phyloP scores from a whole-genome alignment of 2,329 filamentous ascomycete species.

The Apiospora sp. region DNA sequence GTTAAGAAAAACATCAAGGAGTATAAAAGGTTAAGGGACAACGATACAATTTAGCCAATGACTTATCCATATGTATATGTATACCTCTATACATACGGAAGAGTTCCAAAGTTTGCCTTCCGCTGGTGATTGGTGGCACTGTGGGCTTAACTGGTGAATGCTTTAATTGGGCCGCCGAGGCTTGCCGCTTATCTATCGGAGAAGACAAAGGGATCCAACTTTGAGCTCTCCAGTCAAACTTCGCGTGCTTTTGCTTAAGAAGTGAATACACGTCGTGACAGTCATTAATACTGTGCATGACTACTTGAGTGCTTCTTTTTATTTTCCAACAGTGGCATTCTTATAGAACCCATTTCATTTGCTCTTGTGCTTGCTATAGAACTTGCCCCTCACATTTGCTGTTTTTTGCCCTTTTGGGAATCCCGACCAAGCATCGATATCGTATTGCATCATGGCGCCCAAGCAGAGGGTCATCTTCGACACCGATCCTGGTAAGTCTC shows the following conservation, averaged over 20 bases:
- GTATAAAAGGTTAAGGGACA: not conserved
- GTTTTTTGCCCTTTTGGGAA: conserved; percentile 27
- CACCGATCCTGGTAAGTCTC: conserved; percentile 79
- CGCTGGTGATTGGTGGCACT: not conserved
- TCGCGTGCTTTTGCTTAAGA: not conserved
- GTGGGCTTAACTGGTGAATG: not conserved
- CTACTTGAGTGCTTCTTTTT: not conserved
- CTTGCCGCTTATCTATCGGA: conserved; percentile 14
- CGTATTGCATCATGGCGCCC: conserved; percentile 61
- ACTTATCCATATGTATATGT: not conserved
- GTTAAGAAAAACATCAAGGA: not conserved
- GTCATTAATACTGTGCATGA: not conserved
- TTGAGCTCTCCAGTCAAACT: not conserved
- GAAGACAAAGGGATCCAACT: not conserved
- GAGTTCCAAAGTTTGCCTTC: not conserved
- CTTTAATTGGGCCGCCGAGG: conserved; percentile 7
- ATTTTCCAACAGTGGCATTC: not conserved
- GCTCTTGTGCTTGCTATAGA: not conserved
- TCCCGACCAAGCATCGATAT: conserved; percentile 26
- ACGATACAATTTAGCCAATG: not conserved
- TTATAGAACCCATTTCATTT: not conserved
- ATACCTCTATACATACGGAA: not conserved
- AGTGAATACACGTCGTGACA: not conserved
- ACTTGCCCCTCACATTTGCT: conserved; percentile 16
- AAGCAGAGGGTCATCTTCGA: conserved; percentile 90